Base-by-base conservation (phyloP, 352 stramenopile species). In the Globisporangium nodosum region DNA sequence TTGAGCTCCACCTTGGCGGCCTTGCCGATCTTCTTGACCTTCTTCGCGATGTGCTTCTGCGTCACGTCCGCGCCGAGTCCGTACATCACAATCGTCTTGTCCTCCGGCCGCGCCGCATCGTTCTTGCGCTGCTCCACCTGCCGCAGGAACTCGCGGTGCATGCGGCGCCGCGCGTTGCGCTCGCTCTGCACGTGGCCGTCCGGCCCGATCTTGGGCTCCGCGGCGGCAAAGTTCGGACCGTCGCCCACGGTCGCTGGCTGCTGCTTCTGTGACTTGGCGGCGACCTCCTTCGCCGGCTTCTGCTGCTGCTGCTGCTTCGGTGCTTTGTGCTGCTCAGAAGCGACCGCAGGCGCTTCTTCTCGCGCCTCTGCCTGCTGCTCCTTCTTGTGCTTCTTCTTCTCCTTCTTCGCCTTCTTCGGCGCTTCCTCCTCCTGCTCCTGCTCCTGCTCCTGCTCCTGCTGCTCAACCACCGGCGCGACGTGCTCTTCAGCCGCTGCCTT, bases 1-100 rank as follows among this genome's bases (percentile, higher is more conserved):
- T 90, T 86, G 11, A 90, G 65, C 40, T 89, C 74, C 3, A 91
- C 69, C 18, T 73, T 85, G 7, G 59, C 60, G 9, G 81, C 74
- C 6, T 70, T 52, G 1, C 73, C 84, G 37, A 91, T 69, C 60
- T 91, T 91, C 60, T 90, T 91, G 43, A 73, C 71, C 56, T 89
- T 90, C 65, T 91, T 92, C n/a, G 73, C 75, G 49, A 94, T 58
- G 55, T 85, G 77, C 63, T 94, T 94, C 60, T 89, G 69, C 5
- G 76, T 89, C 56, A 92, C 78, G 52, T 77, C 70, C n/a, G 66
- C 61, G 43, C 80, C 74, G 15, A 94, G 54, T 1, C 82, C 82
- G 64, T 87, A 94, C 37, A 94, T 71, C 58, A 89, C 61, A 21
- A 94, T 68, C 21, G 85, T 87, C 56, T 90, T 94, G 21, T 92